Base-by-base conservation (phyloP, 169 alveolate genomes). In the Theileria annulata region DNA sequence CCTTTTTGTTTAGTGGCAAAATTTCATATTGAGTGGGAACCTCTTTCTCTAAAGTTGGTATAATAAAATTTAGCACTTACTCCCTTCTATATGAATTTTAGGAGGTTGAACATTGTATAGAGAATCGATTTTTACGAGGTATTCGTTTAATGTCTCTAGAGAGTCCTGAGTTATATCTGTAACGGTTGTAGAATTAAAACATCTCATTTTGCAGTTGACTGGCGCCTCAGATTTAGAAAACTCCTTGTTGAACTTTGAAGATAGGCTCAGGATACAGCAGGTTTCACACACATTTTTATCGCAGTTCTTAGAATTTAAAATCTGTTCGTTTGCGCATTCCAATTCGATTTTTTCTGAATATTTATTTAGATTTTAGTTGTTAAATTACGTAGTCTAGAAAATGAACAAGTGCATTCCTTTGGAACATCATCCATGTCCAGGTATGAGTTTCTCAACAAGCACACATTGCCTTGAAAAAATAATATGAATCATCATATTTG, bases 11-110 rank as follows among this genome's bases (percentile, higher is more conserved):
- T 13, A 82, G 81, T 0, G 74, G 89, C 15, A 76, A 4, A 47
- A 82, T 77, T 59, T 82, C 86, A 33, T 82, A 82, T 42, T 82
- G 84, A n/a, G 89, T 82, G 0, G 89, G 89, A 12, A 75, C 81
- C 0, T 54, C 77, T 37, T 33, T 35, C 15, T 37, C 86, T 10
- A 58, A 78, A 72, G 0, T 17, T 68, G 28, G 12, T 48, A 25
- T 17, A 19, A 35, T 6, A 68, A 58, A 2, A 6, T 30, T 10
- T 28, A 71, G 13, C 13, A 72, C 67, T 72, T 60, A 42, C 67
- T 56, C 21, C 17, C 79, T 35, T 72, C 67, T 15, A 35, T 10
- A 19, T 68, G 76, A 8, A 28, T 58, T 60, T 67, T 82, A 23
- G 51, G 79, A 19, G 42, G 31, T 13, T 54, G 64, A 2, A 64